Base-by-base conservation (phyloP, 2,329 filamentous ascomycete species). In the Herpotrichia juniperi region DNA sequence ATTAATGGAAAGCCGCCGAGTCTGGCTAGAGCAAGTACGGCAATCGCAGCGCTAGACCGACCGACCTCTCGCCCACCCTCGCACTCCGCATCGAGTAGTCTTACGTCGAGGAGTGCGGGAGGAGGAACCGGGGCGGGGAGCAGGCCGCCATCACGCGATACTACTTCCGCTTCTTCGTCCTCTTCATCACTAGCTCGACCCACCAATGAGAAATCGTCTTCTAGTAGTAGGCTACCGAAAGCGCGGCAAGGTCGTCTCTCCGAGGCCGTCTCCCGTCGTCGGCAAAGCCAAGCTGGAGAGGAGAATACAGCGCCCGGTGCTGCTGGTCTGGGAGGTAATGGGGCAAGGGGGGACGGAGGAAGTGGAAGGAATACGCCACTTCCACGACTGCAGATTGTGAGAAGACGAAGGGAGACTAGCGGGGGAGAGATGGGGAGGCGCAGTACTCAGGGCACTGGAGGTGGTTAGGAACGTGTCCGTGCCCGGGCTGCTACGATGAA, bases 331-430 rank as follows among this genome's bases (percentile, higher is more conserved):
- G n/a, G n/a, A n/a, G n/a, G n/a, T 6, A 31, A 26, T 50, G n/a
- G 6, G 28, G 22, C 10, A 3, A 28, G 28, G 16, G 32, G 57
- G 3, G 35, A n/a, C 16, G 49, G 46, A 11, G 25, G 49, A 26
- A 46, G 21, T 28, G 50, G 31, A 2, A 48, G 46, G 28, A 53
- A 53, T 3, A 60, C 66, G 21, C 69, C 69, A 2, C 47, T 72
- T 9, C 69, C 69, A 0, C 51, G 70, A 2, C 42, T 74, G 39
- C 67, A 71, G 43, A 70, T 73, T 42, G 64, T 71, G 16, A 51
- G 71, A 9, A 46, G 69, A 1, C 58, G 71, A 42, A 54, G 71
- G n/a, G 68, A 74, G 44, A 73, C 69, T 1, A 69, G 64, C 48
- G 71, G 69, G 0, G 69, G 69, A 2, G 69, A 72, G 44, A 58